These are phyloP conservation scores for Aspergillus sp. DNA, from an alignment of 2,329 filamentous ascomycete genomes.

Conservation along the genomic window DNA sequence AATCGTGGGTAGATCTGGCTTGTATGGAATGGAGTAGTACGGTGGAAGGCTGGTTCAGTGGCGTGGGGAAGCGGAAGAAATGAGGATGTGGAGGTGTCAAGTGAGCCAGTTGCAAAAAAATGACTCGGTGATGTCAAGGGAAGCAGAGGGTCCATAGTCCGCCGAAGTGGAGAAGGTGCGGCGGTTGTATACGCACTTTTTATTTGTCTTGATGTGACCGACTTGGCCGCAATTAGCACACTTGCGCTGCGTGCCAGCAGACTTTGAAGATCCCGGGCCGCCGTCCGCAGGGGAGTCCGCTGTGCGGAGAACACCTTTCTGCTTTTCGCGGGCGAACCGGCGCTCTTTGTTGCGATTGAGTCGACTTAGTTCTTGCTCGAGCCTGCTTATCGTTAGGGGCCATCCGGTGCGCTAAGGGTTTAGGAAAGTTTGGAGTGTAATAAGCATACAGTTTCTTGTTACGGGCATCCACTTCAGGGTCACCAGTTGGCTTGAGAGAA, in stretches of 20 bases:
- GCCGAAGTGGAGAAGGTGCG: background rate
- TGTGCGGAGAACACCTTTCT: constrained; percentile 63
- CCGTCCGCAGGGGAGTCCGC: constrained; percentile 46
- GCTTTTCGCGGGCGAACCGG: constrained; percentile 84
- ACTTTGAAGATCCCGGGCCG: constrained; percentile 57
- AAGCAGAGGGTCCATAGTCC: background rate
- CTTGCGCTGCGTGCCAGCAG: constrained; percentile 70
- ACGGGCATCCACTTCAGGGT: constrained; percentile 65
- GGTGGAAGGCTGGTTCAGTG: background rate
- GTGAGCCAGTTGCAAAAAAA: background rate
- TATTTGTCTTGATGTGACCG: constrained; percentile 98
- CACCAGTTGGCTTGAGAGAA: constrained; percentile 63
- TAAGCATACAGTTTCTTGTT: constrained; percentile 56
- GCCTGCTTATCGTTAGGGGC: constrained; percentile 42
- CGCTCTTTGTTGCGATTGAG: constrained; percentile 90
- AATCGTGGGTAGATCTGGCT: background rate
- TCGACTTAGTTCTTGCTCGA: constrained; percentile 74
- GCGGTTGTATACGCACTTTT: constrained; percentile 65
- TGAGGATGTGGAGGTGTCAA: constrained; percentile 22
- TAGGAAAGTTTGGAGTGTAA: background rate
- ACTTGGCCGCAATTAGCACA: constrained; percentile 97
- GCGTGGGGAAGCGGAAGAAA: background rate
- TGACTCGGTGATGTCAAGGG: constrained; percentile 9
- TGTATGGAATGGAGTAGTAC: constrained; percentile 2
- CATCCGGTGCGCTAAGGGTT: background rate